Conservation (phyloP, 257 asterid genomes). For the Hygrophila difformis region DNA sequence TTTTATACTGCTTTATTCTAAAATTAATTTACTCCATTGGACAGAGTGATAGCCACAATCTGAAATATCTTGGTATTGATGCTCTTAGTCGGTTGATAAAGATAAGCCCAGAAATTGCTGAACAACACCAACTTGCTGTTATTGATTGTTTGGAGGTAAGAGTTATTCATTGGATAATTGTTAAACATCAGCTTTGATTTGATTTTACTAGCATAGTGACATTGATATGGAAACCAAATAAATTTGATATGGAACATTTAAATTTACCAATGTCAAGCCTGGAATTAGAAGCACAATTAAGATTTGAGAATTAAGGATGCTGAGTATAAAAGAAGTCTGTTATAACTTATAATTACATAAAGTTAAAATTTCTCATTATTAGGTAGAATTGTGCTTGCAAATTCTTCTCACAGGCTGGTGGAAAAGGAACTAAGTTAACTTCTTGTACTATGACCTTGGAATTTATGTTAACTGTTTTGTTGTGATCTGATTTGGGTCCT, state of each 20-base stretch:
- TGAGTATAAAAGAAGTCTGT: background rate
- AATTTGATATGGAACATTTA: too few relatives aligned
- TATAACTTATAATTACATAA: too few relatives aligned
- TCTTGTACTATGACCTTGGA: background rate
- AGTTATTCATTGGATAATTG: conserved; percentile 10
- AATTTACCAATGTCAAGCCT: too few relatives aligned
- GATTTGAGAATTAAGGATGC: background rate
- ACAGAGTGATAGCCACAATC: conserved; percentile 98
- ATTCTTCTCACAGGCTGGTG: too few relatives aligned
- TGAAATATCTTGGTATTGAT: conserved; percentile 96
- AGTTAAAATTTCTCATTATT: background rate
- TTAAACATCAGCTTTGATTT: conserved; percentile 8
- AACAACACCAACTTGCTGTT: conserved; percentile 94
- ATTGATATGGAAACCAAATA: background rate
- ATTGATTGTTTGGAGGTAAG: conserved; percentile 94
- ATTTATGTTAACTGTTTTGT: background rate
- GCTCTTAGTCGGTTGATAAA: conserved; percentile 93
- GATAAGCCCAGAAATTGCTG: conserved; percentile 91
- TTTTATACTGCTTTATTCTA: conserved; percentile 8
- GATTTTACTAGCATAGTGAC: conserved; percentile 4
- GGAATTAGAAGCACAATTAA: background rate
- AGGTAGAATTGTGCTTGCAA: too few relatives aligned
- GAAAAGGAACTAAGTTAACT: background rate
- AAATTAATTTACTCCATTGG: conserved; percentile 18
- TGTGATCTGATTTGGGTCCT: conserved; percentile 4